Evolutionary conservation across 345 rosid genomes (phyloP).

Genomic region (Melastoma malabathricum): DNA sequence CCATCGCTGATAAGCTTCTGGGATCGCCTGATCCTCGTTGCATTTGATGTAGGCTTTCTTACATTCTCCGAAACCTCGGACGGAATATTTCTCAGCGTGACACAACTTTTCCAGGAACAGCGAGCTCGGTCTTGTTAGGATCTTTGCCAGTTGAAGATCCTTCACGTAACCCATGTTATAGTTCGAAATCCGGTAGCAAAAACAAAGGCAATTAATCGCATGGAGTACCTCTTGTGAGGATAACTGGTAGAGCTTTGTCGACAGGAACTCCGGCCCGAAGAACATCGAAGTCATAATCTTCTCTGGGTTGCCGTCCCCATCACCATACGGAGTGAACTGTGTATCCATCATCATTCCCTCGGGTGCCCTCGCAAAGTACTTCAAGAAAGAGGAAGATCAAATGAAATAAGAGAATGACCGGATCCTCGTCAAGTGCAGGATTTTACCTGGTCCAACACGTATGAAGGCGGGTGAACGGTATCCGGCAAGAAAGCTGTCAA

Average conservation of each 20-base stretch:
- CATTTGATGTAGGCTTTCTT: slow-evolving; percentile 11
- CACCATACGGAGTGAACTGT: background rate
- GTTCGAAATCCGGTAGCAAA: background rate
- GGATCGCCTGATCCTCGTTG: slow-evolving; percentile 11
- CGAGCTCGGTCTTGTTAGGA: slow-evolving; percentile 24
- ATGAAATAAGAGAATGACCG: background rate
- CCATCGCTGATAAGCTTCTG: slow-evolving; percentile 13
- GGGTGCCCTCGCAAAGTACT: background rate
- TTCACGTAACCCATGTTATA: slow-evolving; percentile 1
- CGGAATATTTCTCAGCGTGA: slow-evolving; percentile 13
- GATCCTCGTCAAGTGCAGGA: background rate
- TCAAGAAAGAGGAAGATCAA: background rate
- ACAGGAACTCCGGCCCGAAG: slow-evolving; percentile 15
- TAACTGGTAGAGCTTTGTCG: slow-evolving; percentile 13
- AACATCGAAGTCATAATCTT: slow-evolving; percentile 4
- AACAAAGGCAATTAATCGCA: too few species aligned
- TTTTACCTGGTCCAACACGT: slow-evolving; percentile 3
- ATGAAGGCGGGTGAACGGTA: background rate
- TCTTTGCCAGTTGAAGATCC: slow-evolving; percentile 30
- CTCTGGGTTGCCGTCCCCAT: slow-evolving; percentile 7
- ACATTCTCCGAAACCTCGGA: slow-evolving; percentile 11
- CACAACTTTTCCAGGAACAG: slow-evolving; percentile 17
- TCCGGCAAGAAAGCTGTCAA: slow-evolving; percentile 6
- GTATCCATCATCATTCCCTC: slow-evolving; percentile 4
- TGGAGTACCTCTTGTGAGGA: slow-evolving; percentile 10